These are phyloP conservation scores for Suhomyces faveliae DNA, from an alignment of 805 yeast genomes.

Conservation along the genomic window DNA sequence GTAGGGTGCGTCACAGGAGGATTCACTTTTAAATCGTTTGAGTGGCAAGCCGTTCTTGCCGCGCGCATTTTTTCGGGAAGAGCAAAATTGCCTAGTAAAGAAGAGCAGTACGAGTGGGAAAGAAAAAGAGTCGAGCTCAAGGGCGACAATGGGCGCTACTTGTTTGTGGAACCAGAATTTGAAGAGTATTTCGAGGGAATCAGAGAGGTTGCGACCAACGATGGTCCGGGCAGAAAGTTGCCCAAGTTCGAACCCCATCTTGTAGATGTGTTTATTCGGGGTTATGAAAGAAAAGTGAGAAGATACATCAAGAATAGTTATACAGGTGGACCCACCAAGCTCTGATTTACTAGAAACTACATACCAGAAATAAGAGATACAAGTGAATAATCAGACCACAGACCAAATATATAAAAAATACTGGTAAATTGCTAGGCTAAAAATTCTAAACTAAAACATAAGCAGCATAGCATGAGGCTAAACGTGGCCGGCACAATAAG, in stretches of 20 bases:
- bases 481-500: too few species aligned
- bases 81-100: constrained; percentile 24
- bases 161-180: constrained; percentile 18
- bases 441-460: too few species aligned
- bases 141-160: constrained; percentile 32
- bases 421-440: too few species aligned
- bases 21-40: constrained; percentile 39
- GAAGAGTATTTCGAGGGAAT: constrained; percentile 22
- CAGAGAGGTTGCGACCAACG: constrained; percentile 19
- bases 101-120: constrained; percentile 32
- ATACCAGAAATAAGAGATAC: too few species aligned
- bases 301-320: constrained; percentile 15
- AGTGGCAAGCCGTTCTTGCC: constrained; percentile 39
- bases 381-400: too few species aligned
- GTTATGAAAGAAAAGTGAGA: constrained; percentile 18
- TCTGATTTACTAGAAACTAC: too few species aligned
- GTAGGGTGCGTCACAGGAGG: constrained; percentile 40
- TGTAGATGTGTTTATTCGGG: constrained; percentile 19
- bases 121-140: constrained; percentile 20
- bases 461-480: too few species aligned
- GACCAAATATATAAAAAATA: too few species aligned
- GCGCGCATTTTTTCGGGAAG: constrained; percentile 33
- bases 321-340: constrained; percentile 6
- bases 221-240: constrained; percentile 23
- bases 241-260: constrained; percentile 21